Percentiles rank a stretch among this genome's conserved stretches.
Evolutionary conservation across 2,329 filamentous ascomycete genomes (phyloP).

Genomic region (Alternaria sp.): DNA sequence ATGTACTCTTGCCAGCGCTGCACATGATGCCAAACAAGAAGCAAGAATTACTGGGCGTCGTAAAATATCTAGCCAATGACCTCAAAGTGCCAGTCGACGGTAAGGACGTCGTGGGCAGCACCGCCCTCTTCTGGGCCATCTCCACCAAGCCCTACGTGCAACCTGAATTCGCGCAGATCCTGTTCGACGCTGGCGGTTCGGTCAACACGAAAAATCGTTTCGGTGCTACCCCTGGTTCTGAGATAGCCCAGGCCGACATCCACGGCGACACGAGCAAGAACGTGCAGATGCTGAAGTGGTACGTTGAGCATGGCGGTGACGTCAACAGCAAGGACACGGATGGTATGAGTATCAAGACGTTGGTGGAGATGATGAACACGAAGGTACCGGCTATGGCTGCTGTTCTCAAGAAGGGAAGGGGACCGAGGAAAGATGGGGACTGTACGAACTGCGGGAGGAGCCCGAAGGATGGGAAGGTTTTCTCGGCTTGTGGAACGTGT

Average conservation of each 20-base stretch:
- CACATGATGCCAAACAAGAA: constrained; percentile 5
- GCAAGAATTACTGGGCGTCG: constrained; percentile 6
- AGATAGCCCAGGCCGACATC: constrained; percentile 20
- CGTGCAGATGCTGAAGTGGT: constrained; percentile 25
- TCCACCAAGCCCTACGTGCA: constrained; percentile 21
- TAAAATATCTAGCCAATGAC: constrained; percentile 14
- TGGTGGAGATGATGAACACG: constrained; percentile 21
- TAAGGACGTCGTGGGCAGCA: constrained; percentile 15
- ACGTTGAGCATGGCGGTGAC: constrained; percentile 23
- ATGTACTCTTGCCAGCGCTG: constrained; percentile 15
- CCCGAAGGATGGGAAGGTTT: background rate
- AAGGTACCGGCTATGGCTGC: constrained; percentile 12
- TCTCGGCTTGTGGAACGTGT: constrained; percentile 17
- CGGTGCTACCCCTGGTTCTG: constrained; percentile 12
- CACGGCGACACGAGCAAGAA: constrained; percentile 13
- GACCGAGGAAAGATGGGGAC: constrained; percentile 11
- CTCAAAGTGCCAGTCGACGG: constrained; percentile 18
- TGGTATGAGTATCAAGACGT: constrained; percentile 18
- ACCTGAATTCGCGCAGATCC: constrained; percentile 18
- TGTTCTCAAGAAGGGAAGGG: constrained; percentile 9
- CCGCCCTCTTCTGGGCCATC: constrained; percentile 22
- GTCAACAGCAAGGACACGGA: constrained; percentile 23
- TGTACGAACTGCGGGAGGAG: constrained; percentile 18
- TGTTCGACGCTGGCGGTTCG: constrained; percentile 20
- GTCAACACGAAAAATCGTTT: constrained; percentile 21